Percentiles rank a stretch among this genome's conserved stretches.
These are phyloP conservation scores for Stereocaulon alpinum DNA, from an alignment of 495 filamentous ascomycete species.

Conservation along the genomic window DNA sequence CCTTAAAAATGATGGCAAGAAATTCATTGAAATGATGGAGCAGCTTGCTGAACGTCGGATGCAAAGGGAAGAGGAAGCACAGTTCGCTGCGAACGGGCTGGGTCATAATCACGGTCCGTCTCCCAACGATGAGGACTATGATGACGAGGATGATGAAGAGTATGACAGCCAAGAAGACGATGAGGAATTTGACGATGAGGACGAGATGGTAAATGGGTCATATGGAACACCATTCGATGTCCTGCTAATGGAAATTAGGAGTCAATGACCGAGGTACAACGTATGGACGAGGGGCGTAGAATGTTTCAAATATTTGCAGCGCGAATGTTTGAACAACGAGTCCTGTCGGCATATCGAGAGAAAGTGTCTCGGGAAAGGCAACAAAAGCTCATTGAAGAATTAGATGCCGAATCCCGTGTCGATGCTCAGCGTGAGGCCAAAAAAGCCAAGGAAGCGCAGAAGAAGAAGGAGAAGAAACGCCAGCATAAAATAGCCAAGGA, in stretches of 20 bases:
- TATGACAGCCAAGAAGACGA: constrained; percentile 84
- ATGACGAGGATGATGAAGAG: constrained; percentile 65
- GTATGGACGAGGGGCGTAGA: constrained; percentile 94
- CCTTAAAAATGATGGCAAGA: constrained; percentile 96
- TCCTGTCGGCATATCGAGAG: constrained; percentile 92
- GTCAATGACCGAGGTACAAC: constrained; percentile 93
- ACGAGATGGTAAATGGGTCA: constrained; percentile 58
- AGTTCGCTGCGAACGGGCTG: constrained; percentile 47
- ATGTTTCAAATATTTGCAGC: constrained; percentile 99
- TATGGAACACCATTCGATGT: constrained; percentile 23
- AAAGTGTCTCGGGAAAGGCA: constrained; percentile 91
- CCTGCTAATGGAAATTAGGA: constrained; percentile 50
- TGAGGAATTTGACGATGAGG: constrained; percentile 75
- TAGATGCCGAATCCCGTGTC: constrained; percentile 69
- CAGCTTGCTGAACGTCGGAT: constrained; percentile 95
- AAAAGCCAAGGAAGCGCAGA: constrained; percentile 84
- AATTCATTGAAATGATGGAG: constrained; percentile 99
- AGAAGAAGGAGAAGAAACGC: constrained; percentile 81
- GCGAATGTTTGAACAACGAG: constrained; percentile 97
- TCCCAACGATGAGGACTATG: constrained; percentile 65
- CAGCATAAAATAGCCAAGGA: constrained; percentile 77
- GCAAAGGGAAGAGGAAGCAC: constrained; percentile 88
- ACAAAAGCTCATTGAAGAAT: constrained; percentile 80
- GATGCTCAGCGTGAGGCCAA: constrained; percentile 76
- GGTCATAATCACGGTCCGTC: constrained; percentile 54